Percentiles rank a stretch among this genome's conserved stretches.
Evolutionary conservation across 257 asterid species (phyloP).

Genomic region (Penstemon newberryi): DNA sequence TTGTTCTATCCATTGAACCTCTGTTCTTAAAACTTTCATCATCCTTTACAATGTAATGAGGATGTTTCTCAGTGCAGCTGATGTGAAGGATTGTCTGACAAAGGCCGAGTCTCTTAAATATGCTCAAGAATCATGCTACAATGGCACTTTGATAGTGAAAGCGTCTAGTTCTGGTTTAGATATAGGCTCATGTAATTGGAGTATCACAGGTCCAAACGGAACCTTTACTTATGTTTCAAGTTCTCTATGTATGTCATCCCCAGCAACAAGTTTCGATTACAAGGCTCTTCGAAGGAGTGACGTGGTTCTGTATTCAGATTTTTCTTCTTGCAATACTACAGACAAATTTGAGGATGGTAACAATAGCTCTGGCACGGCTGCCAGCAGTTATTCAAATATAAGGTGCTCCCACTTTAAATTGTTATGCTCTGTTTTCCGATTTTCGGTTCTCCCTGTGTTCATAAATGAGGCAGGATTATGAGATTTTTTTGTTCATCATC

Average conservation of each 20-base stretch:
- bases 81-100: constrained; percentile 73
- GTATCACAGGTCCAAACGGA: constrained; percentile 61
- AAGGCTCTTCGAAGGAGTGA: constrained; percentile 62
- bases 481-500: constrained; percentile 7
- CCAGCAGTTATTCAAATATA: constrained; percentile 28
- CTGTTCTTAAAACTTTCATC: not conserved
- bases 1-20: not conserved
- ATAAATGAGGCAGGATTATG: constrained; percentile 6
- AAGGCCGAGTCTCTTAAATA: constrained; percentile 71
- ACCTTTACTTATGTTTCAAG: constrained; percentile 63
- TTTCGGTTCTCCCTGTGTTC: constrained; percentile 13
- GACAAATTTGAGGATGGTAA: constrained; percentile 33
- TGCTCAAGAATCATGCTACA: constrained; percentile 83
- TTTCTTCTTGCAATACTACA: constrained; percentile 36
- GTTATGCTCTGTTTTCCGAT: constrained; percentile 8
- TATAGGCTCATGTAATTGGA: constrained; percentile 91
- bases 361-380: constrained; percentile 29
- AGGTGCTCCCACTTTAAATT: constrained; percentile 43
- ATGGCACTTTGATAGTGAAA: constrained; percentile 68
- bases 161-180: constrained; percentile 89
- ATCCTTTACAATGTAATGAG: constrained; percentile 33
- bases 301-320: constrained; percentile 67
- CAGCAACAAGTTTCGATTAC: constrained; percentile 60
- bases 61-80: constrained; percentile 84
- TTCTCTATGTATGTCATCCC: constrained; percentile 54